Percentiles rank a stretch among this genome's conserved stretches.
phyloP scores from a whole-genome alignment of 495 filamentous ascomycete genomes.

The Viridothelium virens region DNA sequence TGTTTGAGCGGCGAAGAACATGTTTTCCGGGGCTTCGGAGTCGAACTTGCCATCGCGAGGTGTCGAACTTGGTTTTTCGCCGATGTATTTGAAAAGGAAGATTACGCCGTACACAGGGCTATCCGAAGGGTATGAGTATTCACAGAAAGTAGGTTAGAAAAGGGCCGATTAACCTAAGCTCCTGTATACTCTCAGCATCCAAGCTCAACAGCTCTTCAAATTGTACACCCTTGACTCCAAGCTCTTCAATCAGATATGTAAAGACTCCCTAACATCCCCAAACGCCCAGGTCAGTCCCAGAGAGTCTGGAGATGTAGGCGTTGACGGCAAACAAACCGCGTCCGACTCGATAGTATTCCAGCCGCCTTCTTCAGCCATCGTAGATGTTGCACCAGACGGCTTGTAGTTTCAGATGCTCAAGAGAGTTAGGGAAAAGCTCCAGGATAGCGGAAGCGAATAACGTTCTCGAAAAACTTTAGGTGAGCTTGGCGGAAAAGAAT shows the following conservation, averaged over 20 bases:
- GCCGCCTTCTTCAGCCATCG: constrained; percentile 39
- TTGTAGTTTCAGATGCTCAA: neutral
- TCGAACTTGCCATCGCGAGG: constrained; percentile 76
- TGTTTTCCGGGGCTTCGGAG: constrained; percentile 55
- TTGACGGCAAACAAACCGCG: constrained; percentile 53
- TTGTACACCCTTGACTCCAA: constrained; percentile 87
- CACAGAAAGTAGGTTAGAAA: neutral
- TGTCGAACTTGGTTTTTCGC: constrained; percentile 52
- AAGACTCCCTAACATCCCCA: constrained; percentile 72
- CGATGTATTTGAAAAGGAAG: constrained; percentile 97
- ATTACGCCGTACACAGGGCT: constrained; percentile 93
- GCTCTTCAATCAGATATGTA: constrained; percentile 84
- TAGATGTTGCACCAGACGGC: neutral
- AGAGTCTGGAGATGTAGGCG: constrained; percentile 6
- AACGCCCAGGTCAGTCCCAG: constrained; percentile 13
- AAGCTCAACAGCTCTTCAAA: constrained; percentile 94
- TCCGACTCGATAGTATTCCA: constrained; percentile 88
- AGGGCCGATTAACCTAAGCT: constrained; percentile 30
- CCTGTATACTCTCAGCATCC: constrained; percentile 67
- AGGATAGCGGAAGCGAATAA: too few species aligned
- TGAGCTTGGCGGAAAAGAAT: too few species aligned
- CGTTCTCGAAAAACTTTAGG: too few species aligned
- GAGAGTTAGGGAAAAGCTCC: neutral
- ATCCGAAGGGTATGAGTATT: neutral
- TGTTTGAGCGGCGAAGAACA: constrained; percentile 96